Conservation (phyloP, 2,329 filamentous ascomycete genomes). For the Beauveria caledonica region DNA sequence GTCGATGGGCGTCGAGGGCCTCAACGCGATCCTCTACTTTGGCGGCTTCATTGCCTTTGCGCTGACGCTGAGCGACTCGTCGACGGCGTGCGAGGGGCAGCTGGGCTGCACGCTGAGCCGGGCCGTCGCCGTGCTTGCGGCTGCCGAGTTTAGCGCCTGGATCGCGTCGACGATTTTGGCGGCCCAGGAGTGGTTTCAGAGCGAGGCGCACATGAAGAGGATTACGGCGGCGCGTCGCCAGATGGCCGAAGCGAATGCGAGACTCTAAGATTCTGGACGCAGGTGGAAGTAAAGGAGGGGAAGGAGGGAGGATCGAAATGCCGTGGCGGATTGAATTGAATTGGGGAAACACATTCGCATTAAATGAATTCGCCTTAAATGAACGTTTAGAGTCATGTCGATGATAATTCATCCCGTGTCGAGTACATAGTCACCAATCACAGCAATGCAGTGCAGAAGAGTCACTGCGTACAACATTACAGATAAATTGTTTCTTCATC, state of each 20-base stretch:
- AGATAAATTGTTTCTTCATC: background rate
- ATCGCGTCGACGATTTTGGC: slow-evolving; percentile 37
- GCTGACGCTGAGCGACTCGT: slow-evolving; percentile 45
- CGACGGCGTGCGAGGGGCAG: slow-evolving; percentile 35
- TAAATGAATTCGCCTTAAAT: too few species aligned
- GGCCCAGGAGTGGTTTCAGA: slow-evolving; percentile 39
- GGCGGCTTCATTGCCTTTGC: slow-evolving; percentile 50
- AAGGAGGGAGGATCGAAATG: background rate
- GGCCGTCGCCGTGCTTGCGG: slow-evolving; percentile 45
- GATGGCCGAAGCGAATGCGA: slow-evolving; percentile 28
- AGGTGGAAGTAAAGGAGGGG: too few species aligned
- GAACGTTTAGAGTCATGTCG: background rate
- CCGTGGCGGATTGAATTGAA: background rate
- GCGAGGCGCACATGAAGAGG: slow-evolving; percentile 26
- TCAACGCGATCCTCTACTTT: slow-evolving; percentile 51
- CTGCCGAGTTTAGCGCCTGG: slow-evolving; percentile 48
- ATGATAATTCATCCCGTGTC: background rate
- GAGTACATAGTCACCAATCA: background rate
- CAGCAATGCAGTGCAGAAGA: background rate
- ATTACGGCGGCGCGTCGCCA: slow-evolving; percentile 18
- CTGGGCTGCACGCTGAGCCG: slow-evolving; percentile 47
- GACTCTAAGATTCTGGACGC: background rate
- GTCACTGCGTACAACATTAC: background rate
- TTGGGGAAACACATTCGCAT: background rate
- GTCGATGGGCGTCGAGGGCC: slow-evolving; percentile 39